A percentile compares a stretch with the other conserved stretches of the same genome.
phyloP scores from a whole-genome alignment of 495 filamentous ascomycete genomes.

The Penicillium longicatenatum region DNA sequence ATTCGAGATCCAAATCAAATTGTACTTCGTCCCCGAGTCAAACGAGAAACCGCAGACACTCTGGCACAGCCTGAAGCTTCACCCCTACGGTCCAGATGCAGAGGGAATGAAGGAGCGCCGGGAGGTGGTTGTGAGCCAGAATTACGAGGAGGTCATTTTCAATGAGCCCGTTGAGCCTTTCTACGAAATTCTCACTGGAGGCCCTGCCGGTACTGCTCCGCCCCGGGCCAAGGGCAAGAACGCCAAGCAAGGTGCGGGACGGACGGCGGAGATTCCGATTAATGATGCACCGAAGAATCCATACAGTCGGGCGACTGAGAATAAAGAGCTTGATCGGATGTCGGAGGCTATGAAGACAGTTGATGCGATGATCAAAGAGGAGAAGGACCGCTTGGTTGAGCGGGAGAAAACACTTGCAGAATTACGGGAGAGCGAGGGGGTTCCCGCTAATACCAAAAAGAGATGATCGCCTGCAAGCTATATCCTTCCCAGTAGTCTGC shows the following conservation, averaged over 20 bases:
- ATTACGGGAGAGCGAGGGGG: conserved; percentile 57
- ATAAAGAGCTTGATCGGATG: conserved; percentile 63
- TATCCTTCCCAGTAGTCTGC: background rate
- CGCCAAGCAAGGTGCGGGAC: conserved; percentile 50
- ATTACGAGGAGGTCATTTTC: conserved; percentile 90
- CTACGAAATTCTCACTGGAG: conserved; percentile 76
- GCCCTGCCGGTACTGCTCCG: conserved; percentile 38
- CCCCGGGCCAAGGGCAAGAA: conserved; percentile 50
- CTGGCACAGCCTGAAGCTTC: conserved; percentile 87
- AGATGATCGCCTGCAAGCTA: conserved; percentile 28
- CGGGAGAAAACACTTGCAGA: conserved; percentile 64
- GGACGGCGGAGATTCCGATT: conserved; percentile 72
- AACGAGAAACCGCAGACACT: conserved; percentile 89
- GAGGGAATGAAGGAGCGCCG: conserved; percentile 67
- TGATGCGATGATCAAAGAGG: conserved; percentile 67
- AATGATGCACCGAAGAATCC: conserved; percentile 63
- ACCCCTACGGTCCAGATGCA: conserved; percentile 82
- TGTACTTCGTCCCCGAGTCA: conserved; percentile 84
- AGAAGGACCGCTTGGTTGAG: conserved; percentile 63
- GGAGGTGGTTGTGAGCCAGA: conserved; percentile 70
- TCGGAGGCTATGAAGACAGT: conserved; percentile 65
- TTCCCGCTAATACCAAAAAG: conserved; percentile 45
- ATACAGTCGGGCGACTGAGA: conserved; percentile 75
- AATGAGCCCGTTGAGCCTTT: conserved; percentile 93
- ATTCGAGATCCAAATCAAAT: conserved; percentile 91